Percentiles rank a stretch among this genome's conserved stretches.
These are phyloP conservation scores for Penicillium sp. DNA, from an alignment of 2,329 filamentous ascomycete genomes.

Conservation along the genomic window DNA sequence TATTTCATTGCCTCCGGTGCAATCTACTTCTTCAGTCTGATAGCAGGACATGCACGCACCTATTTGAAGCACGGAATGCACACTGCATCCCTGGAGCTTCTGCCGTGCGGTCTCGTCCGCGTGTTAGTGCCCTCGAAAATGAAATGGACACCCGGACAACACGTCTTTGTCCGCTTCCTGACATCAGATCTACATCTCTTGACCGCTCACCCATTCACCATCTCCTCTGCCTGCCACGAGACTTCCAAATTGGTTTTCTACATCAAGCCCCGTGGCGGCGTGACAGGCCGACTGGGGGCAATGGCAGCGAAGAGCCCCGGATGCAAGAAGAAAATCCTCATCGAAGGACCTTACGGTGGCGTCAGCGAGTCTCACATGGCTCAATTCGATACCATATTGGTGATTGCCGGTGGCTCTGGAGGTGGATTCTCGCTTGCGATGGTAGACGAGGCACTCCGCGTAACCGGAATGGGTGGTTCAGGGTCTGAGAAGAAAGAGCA, in stretches of 20 bases:
- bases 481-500: slow-evolving; percentile 1
- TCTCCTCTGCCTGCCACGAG: slow-evolving; percentile 49
- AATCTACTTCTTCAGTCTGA: slow-evolving; percentile 51
- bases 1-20: slow-evolving; percentile 60
- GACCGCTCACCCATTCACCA: slow-evolving; percentile 57
- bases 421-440: slow-evolving; percentile 55
- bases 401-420: slow-evolving; percentile 59
- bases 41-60: slow-evolving; percentile 48
- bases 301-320: slow-evolving; percentile 41
- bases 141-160: slow-evolving; percentile 54
- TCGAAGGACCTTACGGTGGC: slow-evolving; percentile 62
- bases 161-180: slow-evolving; percentile 56
- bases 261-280: slow-evolving; percentile 51
- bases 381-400: slow-evolving; percentile 47
- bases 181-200: slow-evolving; percentile 43
- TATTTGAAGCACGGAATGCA: slow-evolving; percentile 51
- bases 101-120: slow-evolving; percentile 44
- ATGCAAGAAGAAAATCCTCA: slow-evolving; percentile 46
- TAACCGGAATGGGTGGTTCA: slow-evolving; percentile 5
- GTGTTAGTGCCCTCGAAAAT: slow-evolving; percentile 47
- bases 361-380: slow-evolving; percentile 39
- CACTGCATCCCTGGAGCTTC: slow-evolving; percentile 45
- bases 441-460: slow-evolving; percentile 45
- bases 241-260: slow-evolving; percentile 53
- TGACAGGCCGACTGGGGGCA: slow-evolving; percentile 50